These are phyloP conservation scores for Cercophora samala DNA, from an alignment of 495 filamentous ascomycete species.

Conservation along the genomic window DNA sequence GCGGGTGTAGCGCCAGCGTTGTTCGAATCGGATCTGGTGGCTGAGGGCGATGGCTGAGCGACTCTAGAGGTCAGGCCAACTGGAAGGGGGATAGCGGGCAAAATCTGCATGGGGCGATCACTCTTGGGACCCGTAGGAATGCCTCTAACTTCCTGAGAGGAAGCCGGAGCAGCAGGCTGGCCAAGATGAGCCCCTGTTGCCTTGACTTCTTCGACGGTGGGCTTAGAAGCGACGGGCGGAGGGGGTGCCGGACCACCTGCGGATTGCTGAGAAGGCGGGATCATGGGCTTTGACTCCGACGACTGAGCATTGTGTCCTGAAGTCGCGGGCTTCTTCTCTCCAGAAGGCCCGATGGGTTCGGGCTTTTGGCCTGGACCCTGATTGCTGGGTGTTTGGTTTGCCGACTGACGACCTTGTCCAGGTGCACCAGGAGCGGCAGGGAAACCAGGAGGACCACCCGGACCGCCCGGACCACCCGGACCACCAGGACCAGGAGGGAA, in stretches of 20 bases:
- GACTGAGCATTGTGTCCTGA: slow-evolving; percentile 23
- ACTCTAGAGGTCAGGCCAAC: slow-evolving; percentile 59
- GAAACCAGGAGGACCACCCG: slow-evolving; percentile 34
- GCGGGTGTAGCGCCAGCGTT: slow-evolving; percentile 31
- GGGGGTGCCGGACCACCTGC: slow-evolving; percentile 46
- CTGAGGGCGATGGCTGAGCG: slow-evolving; percentile 32
- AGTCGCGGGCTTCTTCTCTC: slow-evolving; percentile 43
- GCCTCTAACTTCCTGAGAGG: slow-evolving; percentile 39
- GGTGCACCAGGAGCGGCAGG: slow-evolving; percentile 29
- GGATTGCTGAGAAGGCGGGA: slow-evolving; percentile 36
- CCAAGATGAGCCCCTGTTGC: slow-evolving; percentile 43
- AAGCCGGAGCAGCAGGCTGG: slow-evolving; percentile 36
- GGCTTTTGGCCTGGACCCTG: slow-evolving; percentile 44
- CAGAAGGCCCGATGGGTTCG: slow-evolving; percentile 53
- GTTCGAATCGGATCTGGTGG: slow-evolving; percentile 38
- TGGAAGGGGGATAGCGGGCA: slow-evolving; percentile 61
- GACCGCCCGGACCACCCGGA: slow-evolving; percentile 34
- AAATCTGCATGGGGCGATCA: slow-evolving; percentile 44
- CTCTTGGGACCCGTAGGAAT: slow-evolving; percentile 63
- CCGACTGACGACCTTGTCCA: slow-evolving; percentile 31
- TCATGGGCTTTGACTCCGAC: slow-evolving; percentile 38
- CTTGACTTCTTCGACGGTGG: slow-evolving; percentile 54
- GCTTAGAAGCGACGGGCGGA: slow-evolving; percentile 67
- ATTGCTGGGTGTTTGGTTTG: slow-evolving; percentile 37
- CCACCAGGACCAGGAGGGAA: slow-evolving; percentile 50